Percentiles rank a stretch among this genome's conserved stretches.
phyloP scores from a whole-genome alignment of 257 asterid genomes.

The Solanum megistacrolobum region DNA sequence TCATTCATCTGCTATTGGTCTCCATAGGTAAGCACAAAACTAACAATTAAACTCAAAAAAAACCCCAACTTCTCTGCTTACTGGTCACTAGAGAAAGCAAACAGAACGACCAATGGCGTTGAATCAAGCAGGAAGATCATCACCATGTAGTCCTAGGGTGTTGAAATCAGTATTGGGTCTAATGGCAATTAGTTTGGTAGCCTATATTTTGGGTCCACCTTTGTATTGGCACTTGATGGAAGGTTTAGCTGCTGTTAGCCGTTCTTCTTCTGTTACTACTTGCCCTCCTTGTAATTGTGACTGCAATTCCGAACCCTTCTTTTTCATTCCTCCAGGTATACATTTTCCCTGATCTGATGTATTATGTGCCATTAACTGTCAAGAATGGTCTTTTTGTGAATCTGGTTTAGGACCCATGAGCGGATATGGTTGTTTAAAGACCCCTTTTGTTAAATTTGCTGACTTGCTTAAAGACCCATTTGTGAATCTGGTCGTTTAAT shows the following conservation, averaged over 20 bases:
- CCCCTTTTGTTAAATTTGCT: background rate
- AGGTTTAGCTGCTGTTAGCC: slow-evolving; percentile 48
- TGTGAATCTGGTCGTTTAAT: background rate
- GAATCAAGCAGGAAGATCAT: slow-evolving; percentile 6
- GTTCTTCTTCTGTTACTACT: slow-evolving; percentile 30
- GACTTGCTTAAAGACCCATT: background rate
- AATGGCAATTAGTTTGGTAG: slow-evolving; percentile 58
- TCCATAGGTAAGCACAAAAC: background rate
- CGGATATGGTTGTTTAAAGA: background rate
- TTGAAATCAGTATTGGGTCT: slow-evolving; percentile 42
- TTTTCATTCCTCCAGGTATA: slow-evolving; percentile 62
- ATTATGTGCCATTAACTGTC: background rate
- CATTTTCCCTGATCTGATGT: slow-evolving; percentile 3
- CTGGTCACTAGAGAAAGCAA: background rate
- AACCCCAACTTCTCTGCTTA: background rate
- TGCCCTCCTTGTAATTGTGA: slow-evolving; percentile 79
- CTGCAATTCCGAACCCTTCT: slow-evolving; percentile 58
- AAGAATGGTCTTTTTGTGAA: background rate
- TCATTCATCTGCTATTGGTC: background rate
- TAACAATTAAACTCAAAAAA: background rate
- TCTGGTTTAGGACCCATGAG: background rate
- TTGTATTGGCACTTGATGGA: slow-evolving; percentile 81
- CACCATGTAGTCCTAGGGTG: slow-evolving; percentile 26
- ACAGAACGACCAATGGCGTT: slow-evolving; percentile 38
- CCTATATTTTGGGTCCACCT: slow-evolving; percentile 80